Conservation (phyloP, 805 yeast species). For the Ogataea saltuana region DNA sequence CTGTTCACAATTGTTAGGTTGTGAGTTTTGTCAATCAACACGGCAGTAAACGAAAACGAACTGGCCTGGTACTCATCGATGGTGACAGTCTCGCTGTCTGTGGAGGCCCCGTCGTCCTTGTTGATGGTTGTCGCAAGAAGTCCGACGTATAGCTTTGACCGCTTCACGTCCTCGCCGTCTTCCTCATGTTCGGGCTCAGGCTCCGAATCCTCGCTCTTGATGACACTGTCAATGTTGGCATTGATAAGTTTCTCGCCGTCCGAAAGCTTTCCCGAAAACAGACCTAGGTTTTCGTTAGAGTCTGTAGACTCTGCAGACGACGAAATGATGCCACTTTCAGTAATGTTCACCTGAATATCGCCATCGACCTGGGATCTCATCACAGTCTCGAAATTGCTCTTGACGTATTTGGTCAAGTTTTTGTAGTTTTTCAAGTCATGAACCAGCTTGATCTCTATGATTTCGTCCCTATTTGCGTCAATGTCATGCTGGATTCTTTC, state of each 20-base stretch:
- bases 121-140: constrained; percentile 33
- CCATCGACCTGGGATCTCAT: constrained; percentile 75
- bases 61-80: constrained; percentile 50
- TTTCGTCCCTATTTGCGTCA: constrained; percentile 44
- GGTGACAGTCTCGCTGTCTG: constrained; percentile 34
- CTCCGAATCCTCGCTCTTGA: constrained; percentile 27
- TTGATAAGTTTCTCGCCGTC: constrained; percentile 88
- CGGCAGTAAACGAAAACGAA: constrained; percentile 73
- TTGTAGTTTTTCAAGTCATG: constrained; percentile 63
- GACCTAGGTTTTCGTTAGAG: constrained; percentile 51
- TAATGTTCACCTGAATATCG: constrained; percentile 62
- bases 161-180: constrained; percentile 14
- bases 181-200: background rate
- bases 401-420: constrained; percentile 48
- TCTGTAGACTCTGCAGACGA: constrained; percentile 30
- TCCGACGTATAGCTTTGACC: constrained; percentile 35
- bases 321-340: constrained; percentile 47
- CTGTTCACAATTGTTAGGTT: constrained; percentile 69
- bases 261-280: constrained; percentile 72
- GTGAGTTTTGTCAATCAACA: constrained; percentile 78
- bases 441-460: constrained; percentile 61
- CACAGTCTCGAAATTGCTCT: constrained; percentile 57
- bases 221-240: constrained; percentile 82
- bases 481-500: constrained; percentile 38
- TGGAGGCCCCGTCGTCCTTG: constrained; percentile 22